Conservation (phyloP, 169 alveolate species). For the Cryptosporidium xiaoi region DNA sequence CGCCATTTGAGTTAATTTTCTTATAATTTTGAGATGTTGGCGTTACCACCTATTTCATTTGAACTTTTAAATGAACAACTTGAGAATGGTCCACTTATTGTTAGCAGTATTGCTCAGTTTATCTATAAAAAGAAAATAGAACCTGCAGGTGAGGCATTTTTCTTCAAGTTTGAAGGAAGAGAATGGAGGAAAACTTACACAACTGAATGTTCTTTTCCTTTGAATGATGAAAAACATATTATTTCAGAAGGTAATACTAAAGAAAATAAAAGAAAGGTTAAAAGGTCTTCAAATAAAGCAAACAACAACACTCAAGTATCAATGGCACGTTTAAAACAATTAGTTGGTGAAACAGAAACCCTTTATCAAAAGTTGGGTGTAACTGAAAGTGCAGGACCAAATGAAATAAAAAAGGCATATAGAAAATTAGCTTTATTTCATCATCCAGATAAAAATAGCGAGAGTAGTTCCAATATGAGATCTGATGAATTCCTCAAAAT, state of each 20-base stretch:
- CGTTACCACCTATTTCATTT: constrained; percentile 67
- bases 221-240: background rate
- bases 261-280: background rate
- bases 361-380: constrained; percentile 80
- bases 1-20: no score
- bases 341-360: constrained; percentile 36
- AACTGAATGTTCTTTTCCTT: background rate
- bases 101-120: constrained; percentile 63
- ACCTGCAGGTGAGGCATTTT: constrained; percentile 69
- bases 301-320: constrained; percentile 4
- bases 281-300: constrained; percentile 3
- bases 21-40: constrained; percentile 1
- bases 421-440: constrained; percentile 76
- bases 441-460: constrained; percentile 84
- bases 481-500: constrained; percentile 83
- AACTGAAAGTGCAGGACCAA: constrained; percentile 73
- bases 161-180: constrained; percentile 28
- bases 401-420: constrained; percentile 82
- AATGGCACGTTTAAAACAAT: constrained; percentile 27
- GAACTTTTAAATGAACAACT: background rate
- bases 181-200: background rate
- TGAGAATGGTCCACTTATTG: constrained; percentile 8
- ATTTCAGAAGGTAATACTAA: background rate
- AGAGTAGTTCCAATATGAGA: constrained; percentile 16
- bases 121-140: constrained; percentile 18